Evolutionary conservation across 306 rosid species (phyloP), one percentile per base, ranked within the genome.

Genomic region (Castanopsis chinensis): DNA sequence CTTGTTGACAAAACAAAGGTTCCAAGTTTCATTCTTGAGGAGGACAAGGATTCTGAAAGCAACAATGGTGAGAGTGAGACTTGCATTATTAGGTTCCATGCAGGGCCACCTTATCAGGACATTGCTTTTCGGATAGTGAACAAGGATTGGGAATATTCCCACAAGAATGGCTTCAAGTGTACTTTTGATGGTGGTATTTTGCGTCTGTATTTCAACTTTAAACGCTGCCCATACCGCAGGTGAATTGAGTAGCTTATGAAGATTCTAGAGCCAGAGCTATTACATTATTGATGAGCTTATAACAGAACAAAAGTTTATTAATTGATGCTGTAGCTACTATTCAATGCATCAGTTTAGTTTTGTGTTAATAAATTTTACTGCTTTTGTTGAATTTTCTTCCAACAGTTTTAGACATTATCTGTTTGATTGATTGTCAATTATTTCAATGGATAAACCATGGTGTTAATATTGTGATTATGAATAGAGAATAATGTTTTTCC

Each of bases 71-170:
- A 41, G 45, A 41, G 45, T 41, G 45, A 95, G 87, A 92, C 97
- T 5, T 94, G 97, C 90, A 91, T 94, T 76, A 91, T 91, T 76
- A 84, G 97, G 81, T 92, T 94, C 87, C 98, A 92, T 55, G 93
- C 98, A 0, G 98, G 97, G 78, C 98, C 98, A n/a, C 98, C 98
- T 9, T 91, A 94, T 0, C 97, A 94, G 74, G 97, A 90, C 82
- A 92, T 88, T 25, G 98, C 97, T 71, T 94, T 94, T 87, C 90
- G 89, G 76, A 94, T 92, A 56, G 99, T 92, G 51, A 92, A 94
- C 88, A 94, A 94, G 76, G 99, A 94, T 78, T 94, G 97, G 94
- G 97, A 94, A 19, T 92, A 91, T 83, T 94, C 97, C 60, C 95
- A 92, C 59, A 90, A 94, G 85, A 92, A 94, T 87, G 97, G 99